A percentile compares a stretch with the other conserved stretches of the same genome.
Conservation (phyloP, 2,329 filamentous ascomycete species). For the Pestalotiopsis fici region DNA sequence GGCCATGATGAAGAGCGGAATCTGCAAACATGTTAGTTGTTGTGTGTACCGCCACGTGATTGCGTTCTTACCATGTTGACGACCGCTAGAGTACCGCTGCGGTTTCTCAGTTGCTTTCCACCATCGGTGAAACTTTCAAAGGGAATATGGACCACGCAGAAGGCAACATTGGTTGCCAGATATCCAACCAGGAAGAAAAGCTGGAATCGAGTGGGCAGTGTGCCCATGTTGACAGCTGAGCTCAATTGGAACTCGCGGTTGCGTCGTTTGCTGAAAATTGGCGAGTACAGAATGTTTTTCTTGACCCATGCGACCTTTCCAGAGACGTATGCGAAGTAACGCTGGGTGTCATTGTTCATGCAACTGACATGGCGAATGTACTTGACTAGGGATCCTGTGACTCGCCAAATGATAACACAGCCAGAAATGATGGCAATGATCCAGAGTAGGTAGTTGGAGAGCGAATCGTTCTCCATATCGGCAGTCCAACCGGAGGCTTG, state of each 20-base stretch:
- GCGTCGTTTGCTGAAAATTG: conserved; percentile 73
- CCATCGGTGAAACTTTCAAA: conserved; percentile 51
- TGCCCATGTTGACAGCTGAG: conserved; percentile 70
- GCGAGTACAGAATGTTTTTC: conserved; percentile 68
- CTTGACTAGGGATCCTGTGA: conserved; percentile 59
- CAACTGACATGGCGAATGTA: conserved; percentile 75
- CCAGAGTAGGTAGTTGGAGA: conserved; percentile 63
- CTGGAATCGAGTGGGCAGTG: conserved; percentile 78
- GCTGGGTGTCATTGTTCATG: conserved; percentile 77
- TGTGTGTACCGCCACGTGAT: no score
- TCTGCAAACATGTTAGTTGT: no score
- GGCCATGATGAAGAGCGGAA: conserved; percentile 73
- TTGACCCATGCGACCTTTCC: conserved; percentile 61
- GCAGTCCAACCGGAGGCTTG: conserved; percentile 34
- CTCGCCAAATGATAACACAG: conserved; percentile 67
- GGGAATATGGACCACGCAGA: conserved; percentile 69
- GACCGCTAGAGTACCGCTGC: conserved; percentile 68
- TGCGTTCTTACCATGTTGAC: no score
- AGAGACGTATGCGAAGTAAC: conserved; percentile 70
- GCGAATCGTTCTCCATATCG: conserved; percentile 49
- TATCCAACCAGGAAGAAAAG: conserved; percentile 69
- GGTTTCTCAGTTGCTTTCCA: conserved; percentile 59
- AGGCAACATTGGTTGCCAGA: conserved; percentile 72
- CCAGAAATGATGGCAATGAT: conserved; percentile 65
- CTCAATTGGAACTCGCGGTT: conserved; percentile 74